Base-by-base conservation (phyloP, 805 yeast species). In the Osmozyma mogii region DNA sequence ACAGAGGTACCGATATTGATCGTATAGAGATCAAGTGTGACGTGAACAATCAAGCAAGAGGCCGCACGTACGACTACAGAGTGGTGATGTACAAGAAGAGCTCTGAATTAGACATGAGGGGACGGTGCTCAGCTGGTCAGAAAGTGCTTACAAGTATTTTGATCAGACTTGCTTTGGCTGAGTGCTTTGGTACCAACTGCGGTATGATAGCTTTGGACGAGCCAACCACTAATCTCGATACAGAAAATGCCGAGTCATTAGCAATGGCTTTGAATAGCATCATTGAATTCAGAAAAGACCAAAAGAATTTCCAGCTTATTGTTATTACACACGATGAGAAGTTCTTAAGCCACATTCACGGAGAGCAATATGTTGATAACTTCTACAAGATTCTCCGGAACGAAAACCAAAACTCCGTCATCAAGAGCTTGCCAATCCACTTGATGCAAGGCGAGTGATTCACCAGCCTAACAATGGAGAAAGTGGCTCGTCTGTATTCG, bases 41-140 rank as follows among this genome's bases (percentile, higher is more conserved):
- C 44, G 78, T 76, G 14, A 72, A 72, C 30, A 50, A 58, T 10
- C 68, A 59, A 35, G 56, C 60, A 3, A 64, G 60, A 30, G 72
- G 65, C 3, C 61, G 94, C 34, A 73, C 92, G 1, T 89, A 88
- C 52, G 88, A 89, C 50, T 89, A 89, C 49, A 65, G 96, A 22
- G 96, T 92, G 12, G 95, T 88, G 14, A 92, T 92, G 98, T 77
- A 78, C 35, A 92, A 92, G 51, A 84, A 82, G 46, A 89, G 83
- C 35, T 82, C 78, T 1, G 97, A 92, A 52, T 61, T 92, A 27
- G 99, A 92, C 50, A 92, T 92, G 99, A 71, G 99, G 38, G 99
- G 98, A 0, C 62, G 98, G 34, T 92, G 99, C 52, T 84, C 96
- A 2, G 97, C 98, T 0, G 99, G 99, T 0, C 99, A 92, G 54